Conservation (phyloP, 192 early-diverging fungal genomes). For the Coemansia sp. region DNA sequence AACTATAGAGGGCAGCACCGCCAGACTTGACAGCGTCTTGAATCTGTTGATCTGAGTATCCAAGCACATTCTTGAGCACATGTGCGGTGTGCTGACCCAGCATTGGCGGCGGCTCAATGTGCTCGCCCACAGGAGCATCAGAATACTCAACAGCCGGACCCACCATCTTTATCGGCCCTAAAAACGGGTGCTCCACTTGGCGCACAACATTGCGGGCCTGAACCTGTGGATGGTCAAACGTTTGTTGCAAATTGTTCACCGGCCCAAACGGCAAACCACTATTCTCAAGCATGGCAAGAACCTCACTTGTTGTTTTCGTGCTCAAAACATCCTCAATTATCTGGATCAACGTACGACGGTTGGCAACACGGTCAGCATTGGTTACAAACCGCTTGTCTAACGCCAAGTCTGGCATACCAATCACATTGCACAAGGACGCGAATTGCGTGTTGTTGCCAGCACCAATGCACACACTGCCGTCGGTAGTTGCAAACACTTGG, state of each 20-base stretch:
- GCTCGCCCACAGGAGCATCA: slow-evolving; percentile 61
- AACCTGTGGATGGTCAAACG: slow-evolving; percentile 76
- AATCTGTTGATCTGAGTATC: slow-evolving; percentile 64
- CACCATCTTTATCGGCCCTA: slow-evolving; percentile 74
- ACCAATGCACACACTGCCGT: slow-evolving; percentile 84
- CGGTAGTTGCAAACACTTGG: slow-evolving; percentile 74
- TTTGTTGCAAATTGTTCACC: slow-evolving; percentile 73
- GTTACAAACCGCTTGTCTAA: slow-evolving; percentile 59
- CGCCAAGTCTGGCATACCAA: slow-evolving; percentile 57
- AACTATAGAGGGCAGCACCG: slow-evolving; percentile 26
- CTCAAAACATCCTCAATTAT: slow-evolving; percentile 59
- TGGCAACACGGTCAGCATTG: slow-evolving; percentile 72
- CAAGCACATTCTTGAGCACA: slow-evolving; percentile 65
- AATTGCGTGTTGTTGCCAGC: slow-evolving; percentile 91
- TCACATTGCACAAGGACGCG: slow-evolving; percentile 58
- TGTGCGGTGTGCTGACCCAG: slow-evolving; percentile 89
- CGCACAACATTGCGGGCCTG: slow-evolving; percentile 69
- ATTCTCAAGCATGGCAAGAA: slow-evolving; percentile 65
- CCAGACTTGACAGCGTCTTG: slow-evolving; percentile 26
- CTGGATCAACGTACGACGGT: slow-evolving; percentile 65
- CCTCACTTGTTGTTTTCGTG: slow-evolving; percentile 57
- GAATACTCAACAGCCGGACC: slow-evolving; percentile 79
- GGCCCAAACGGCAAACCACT: slow-evolving; percentile 81
- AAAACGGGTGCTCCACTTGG: slow-evolving; percentile 78
- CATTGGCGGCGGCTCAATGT: slow-evolving; percentile 72